Base-by-base conservation (phyloP, 805 yeast genomes). In the Dipodascus geniculatus region DNA sequence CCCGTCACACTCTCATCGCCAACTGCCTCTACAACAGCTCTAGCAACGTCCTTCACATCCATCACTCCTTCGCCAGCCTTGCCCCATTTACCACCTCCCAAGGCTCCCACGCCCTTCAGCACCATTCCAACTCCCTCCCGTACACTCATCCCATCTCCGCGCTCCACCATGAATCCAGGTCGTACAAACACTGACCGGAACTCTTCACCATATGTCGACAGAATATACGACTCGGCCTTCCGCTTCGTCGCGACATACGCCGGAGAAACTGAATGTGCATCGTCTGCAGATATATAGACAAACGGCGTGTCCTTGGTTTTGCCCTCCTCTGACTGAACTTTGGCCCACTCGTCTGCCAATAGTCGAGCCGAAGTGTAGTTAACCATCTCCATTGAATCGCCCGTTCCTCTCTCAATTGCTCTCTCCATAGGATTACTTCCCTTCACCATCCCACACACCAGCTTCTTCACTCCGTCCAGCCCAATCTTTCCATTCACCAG, bases 91-190 rank as follows among this genome's bases (percentile, higher is more conserved):
- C 33, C 33, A 28, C 33, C 33, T 28, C 57, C 83, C 80, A 16
- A 75, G 70, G 53, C 67, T 64, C 57, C 75, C 72, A 48, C 77
- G 68, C 2, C 74, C 24, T 49, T 74, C 70, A 85, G 65, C 1
- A 74, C 67, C 22, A 62, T 57, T 54, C 74, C 76, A 48, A 83
- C 56, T 1, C 69, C 54, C 11, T 70, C 67, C 54, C 87, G 67
- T 23, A 67, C 57, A 4, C 63, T 58, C 1, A 63, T 58, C 38
- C 23, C 49, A 24, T 42, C 52, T 22, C 62, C 62, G 38, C 73
- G 79, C 63, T 87, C 95, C 62, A 71, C 85, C 89, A 89, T 82
- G 60, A 88, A 80, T 0, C 95, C 95, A 0, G 96, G 96, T 56
- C 96, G 74, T 68, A 86, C 57, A 16, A 85, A 65, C 1, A 89